Evolutionary conservation across 73 alveolate species (phyloP), one percentile per base, ranked within the genome.

Genomic region (Halteria grandinella): DNA sequence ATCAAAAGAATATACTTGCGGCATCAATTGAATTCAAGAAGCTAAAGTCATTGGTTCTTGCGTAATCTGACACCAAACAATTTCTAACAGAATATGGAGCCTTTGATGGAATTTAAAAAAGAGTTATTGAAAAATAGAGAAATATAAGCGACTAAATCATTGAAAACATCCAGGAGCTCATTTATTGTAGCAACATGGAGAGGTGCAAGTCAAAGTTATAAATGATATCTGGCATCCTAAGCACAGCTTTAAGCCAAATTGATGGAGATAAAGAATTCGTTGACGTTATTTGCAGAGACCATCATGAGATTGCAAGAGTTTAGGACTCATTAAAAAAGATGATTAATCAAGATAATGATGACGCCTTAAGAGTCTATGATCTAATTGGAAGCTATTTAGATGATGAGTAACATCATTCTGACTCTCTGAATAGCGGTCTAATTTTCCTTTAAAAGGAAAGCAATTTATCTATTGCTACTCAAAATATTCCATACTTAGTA

Each of bases 41-140:
- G 8, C 78, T 39, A 8, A 36, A 62, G 27, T 4, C 15, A 41
- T 39, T 39, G 14, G 44, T 39, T 1, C 36, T 10, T 2, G 60
- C n/a, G 18, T 10, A 17, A 5, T 29, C 45, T 39, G 57, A 62
- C 11, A 41, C 41, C 8, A 62, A 62, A 27, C 57, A 62, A 21
- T 20, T 62, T 8, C 7, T 62, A 11, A 11, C 15, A 32, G 78
- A 62, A 12, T 62, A 29, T 27, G 60, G 60, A 5, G 44, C 41
- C 6, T 17, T 12, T 12, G 78, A 62, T 7, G 43, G 36, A 60
- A 62, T 62, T 1, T 6, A 39, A 5, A 62, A 62, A 25, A 6
- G 78, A 39, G 6, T 62, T 4, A 5, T 1, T 14, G 78, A 62
- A 20, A 62, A 62, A 32, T 14, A 62, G 43, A 62, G 60, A 41